Evolutionary conservation across 805 yeast species (phyloP).

Genomic region (Scheffersomyces coipomensis): DNA sequence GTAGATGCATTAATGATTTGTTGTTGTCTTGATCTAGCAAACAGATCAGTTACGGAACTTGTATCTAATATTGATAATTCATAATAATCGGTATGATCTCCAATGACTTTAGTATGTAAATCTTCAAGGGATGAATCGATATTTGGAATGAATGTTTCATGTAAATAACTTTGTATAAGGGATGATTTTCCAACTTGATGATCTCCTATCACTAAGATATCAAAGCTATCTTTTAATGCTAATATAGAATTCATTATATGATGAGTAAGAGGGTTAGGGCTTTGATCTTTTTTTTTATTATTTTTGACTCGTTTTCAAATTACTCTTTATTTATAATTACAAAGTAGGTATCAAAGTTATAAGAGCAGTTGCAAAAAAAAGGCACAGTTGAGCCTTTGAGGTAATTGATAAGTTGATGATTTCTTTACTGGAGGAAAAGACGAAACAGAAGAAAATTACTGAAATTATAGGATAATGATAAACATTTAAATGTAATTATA

Average conservation of each 20-base stretch:
- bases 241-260: conserved; percentile 8
- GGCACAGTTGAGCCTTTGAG: too few species aligned
- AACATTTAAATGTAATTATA: too few species aligned
- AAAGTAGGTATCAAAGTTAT: too few species aligned
- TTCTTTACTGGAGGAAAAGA: too few species aligned
- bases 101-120: conserved; percentile 17
- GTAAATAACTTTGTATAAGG: conserved; percentile 21
- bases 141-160: conserved; percentile 16
- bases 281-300: too few species aligned
- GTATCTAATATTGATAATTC: conserved; percentile 35
- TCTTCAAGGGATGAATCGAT: conserved; percentile 22
- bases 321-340: too few species aligned
- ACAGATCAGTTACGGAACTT: conserved; percentile 20
- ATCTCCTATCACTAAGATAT: conserved; percentile 29
- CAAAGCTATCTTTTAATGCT: conserved; percentile 16
- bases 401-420: too few species aligned
- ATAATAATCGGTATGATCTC: conserved; percentile 13
- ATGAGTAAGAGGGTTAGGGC: neutral
- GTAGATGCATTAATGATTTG: conserved; percentile 30
- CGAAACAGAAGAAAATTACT: too few species aligned
- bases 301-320: too few species aligned
- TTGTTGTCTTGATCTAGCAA: conserved; percentile 20
- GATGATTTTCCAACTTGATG: conserved; percentile 23
- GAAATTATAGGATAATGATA: too few species aligned
- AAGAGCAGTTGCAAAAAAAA: too few species aligned